Conservation (phyloP, 257 asterid species). For the Nicotiana tomentosiformis region DNA sequence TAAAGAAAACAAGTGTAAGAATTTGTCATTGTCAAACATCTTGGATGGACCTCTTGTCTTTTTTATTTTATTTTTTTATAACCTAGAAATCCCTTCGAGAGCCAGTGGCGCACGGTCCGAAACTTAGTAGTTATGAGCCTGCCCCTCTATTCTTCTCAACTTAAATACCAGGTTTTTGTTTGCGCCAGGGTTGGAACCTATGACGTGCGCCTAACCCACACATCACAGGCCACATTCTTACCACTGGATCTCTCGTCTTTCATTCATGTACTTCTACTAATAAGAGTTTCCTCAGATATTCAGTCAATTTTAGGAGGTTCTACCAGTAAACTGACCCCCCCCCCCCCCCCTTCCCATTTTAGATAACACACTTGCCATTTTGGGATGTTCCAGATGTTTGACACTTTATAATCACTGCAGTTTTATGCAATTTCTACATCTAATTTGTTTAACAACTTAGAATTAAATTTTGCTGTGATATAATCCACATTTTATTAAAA, state of each 20-base stretch:
- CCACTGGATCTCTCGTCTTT: not conserved
- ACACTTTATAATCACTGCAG: not conserved
- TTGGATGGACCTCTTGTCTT: not conserved
- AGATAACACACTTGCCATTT: not conserved
- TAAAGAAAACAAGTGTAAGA: not conserved
- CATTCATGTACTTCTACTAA: not conserved
- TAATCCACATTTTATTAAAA: not conserved
- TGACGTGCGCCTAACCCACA: too few species aligned
- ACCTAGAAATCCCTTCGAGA: too few species aligned
- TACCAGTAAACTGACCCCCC: not conserved
- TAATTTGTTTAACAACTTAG: not conserved
- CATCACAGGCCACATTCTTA: too few species aligned
- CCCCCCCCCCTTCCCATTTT: not conserved
- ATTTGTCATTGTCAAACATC: not conserved
- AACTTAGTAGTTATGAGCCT: too few species aligned
- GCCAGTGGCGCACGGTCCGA: too few species aligned
- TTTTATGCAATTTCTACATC: not conserved
- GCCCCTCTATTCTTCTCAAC: too few species aligned
- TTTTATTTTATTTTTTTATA: too few species aligned
- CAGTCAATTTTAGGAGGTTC: not conserved
- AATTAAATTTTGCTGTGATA: not conserved
- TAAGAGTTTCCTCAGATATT: not conserved
- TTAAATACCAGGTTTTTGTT: too few species aligned
- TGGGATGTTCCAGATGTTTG: not conserved
- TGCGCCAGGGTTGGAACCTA: too few species aligned